Conservation (phyloP, 805 yeast species). For the Suhomyces canberraensis region DNA sequence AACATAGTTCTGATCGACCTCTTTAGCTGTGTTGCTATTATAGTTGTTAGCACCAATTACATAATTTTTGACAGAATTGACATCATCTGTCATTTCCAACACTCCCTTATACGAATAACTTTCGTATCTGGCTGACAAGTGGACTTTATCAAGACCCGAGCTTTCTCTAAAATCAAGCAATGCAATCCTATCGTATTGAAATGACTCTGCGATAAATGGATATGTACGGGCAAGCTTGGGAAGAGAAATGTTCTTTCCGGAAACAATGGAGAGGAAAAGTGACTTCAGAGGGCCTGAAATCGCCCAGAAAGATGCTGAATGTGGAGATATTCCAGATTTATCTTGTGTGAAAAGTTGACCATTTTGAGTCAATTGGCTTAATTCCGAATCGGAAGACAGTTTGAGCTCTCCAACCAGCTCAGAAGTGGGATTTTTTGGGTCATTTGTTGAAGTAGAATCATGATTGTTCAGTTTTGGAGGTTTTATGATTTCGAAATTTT, state of each 20-base stretch:
- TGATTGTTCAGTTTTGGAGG: too few relatives aligned
- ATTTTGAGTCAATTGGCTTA: constrained; percentile 9
- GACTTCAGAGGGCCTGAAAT: constrained; percentile 47
- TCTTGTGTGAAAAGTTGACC: neutral
- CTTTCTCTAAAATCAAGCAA: constrained; percentile 33
- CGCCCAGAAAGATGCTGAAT: constrained; percentile 25
- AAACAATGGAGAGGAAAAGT: constrained; percentile 51
- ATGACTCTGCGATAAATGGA: constrained; percentile 41
- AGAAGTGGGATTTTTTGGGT: neutral
- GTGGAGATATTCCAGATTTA: too few relatives aligned
- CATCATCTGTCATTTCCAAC: constrained; percentile 54
- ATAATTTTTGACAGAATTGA: constrained; percentile 51
- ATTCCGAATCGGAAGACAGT: neutral
- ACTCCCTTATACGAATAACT: constrained; percentile 68
- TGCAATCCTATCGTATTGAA: constrained; percentile 29
- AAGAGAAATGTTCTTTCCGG: constrained; percentile 49
- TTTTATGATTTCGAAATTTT: constrained; percentile 20
- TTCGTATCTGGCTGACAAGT: constrained; percentile 87
- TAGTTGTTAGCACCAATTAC: constrained; percentile 59
- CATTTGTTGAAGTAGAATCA: neutral
- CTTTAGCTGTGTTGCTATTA: constrained; percentile 29
- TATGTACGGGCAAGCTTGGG: constrained; percentile 55
- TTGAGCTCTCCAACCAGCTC: too few relatives aligned
- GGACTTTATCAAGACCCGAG: constrained; percentile 49
- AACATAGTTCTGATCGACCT: constrained; percentile 25